Percentiles rank a stretch among this genome's conserved stretches.
phyloP scores from a whole-genome alignment of 495 filamentous ascomycete species.

The Penicillium cosmopolitanum region DNA sequence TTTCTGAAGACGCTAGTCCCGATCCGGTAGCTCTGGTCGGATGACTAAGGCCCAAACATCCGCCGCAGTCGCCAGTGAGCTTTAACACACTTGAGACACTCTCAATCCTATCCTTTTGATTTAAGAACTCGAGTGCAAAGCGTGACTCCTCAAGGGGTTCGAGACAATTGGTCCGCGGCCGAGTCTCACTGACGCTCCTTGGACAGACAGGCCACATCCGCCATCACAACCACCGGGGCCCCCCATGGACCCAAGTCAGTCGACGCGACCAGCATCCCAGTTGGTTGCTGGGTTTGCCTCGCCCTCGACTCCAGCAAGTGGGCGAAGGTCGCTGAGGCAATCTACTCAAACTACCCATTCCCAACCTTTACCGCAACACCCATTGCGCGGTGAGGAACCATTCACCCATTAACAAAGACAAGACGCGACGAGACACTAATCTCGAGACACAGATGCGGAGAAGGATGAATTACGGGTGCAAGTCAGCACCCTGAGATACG shows the following conservation, averaged over 20 bases:
- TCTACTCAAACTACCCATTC: conserved; percentile 35
- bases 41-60: conserved; percentile 43
- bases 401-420: neutral
- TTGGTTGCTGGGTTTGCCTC: conserved; percentile 36
- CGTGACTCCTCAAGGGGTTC: neutral
- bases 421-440: conserved; percentile 18
- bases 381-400: conserved; percentile 22
- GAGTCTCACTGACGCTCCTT: conserved; percentile 3
- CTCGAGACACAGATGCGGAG: conserved; percentile 36
- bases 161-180: neutral
- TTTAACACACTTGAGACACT: neutral
- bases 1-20: conserved; percentile 49
- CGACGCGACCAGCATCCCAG: conserved; percentile 37
- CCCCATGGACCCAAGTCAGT: conserved; percentile 37
- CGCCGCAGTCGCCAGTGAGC: neutral
- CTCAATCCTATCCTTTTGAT: neutral
- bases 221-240: neutral
- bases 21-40: conserved; percentile 22
- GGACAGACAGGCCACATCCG: neutral
- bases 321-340: conserved; percentile 32
- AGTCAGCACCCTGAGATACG: conserved; percentile 69
- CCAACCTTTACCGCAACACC: conserved; percentile 29
- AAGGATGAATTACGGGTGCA: conserved; percentile 73
- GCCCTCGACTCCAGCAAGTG: conserved; percentile 36
- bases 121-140: neutral